Conservation (phyloP, 768 basidiomycete genomes). For the Arthromyces matolae region DNA sequence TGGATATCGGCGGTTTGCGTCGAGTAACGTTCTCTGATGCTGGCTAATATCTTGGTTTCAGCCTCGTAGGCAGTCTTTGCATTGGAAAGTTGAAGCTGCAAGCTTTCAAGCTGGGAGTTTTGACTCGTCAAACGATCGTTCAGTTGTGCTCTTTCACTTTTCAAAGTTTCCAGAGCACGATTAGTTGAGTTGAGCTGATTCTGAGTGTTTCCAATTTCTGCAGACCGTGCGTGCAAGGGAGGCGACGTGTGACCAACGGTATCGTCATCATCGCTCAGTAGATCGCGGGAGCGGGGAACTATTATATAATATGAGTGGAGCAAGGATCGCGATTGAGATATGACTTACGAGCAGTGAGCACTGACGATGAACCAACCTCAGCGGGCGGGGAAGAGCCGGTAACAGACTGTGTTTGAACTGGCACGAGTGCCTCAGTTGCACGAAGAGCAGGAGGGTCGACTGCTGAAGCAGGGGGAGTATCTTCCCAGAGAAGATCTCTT, state of each 20-base stretch:
- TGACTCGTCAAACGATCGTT: constrained; percentile 67
- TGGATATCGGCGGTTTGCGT: constrained; percentile 70
- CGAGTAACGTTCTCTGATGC: constrained; percentile 64
- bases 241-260: constrained; percentile 39
- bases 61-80: constrained; percentile 85
- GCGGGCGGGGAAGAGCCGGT: constrained; percentile 18
- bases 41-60: constrained; percentile 66
- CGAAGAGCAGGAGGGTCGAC: constrained; percentile 37
- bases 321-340: not conserved
- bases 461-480: constrained; percentile 47
- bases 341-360: constrained; percentile 24
- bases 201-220: constrained; percentile 83
- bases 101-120: constrained; percentile 67
- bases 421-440: constrained; percentile 23
- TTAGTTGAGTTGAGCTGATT: constrained; percentile 83
- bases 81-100: constrained; percentile 79
- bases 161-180: constrained; percentile 60
- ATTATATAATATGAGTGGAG: constrained; percentile 2
- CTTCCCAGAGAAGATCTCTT: constrained; percentile 52
- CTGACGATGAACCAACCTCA: constrained; percentile 43
- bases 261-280: constrained; percentile 76
- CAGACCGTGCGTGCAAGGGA: constrained; percentile 67
- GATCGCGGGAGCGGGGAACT: constrained; percentile 37
- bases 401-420: constrained; percentile 23
- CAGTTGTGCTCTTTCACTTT: constrained; percentile 59